Evolutionary conservation across 1,284 basidiomycete genomes (phyloP), one percentile per base, ranked within the genome.

Genomic region (Ganoderma boninense): DNA sequence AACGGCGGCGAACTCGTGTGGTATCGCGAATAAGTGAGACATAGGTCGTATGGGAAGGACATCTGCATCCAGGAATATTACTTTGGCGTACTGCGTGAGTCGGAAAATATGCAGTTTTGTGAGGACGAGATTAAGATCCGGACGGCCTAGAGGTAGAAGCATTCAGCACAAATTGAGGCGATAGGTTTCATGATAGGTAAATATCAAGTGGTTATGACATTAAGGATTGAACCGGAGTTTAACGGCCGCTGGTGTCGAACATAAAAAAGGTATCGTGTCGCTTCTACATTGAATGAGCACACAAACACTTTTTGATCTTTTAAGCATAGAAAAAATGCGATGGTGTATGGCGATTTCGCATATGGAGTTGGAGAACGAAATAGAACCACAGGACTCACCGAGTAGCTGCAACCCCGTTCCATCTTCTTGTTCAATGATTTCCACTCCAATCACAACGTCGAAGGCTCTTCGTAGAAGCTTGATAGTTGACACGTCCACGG

Each of bases 51-150:
- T 87, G 60, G 97, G 96, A 71, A 99, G 92, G 62, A 97, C 92
- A 81, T 99, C 97, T 74, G 97, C 97, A 82, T 99, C 97, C 69
- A 99, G 90, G 82, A 97, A 99, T 77, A 99, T 90, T 76, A 99
- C 84, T 80, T 96, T 97, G 71, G 90, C 85, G 82, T 94, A 99
- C 77, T 94, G 91, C 26, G 88, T 90, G 73, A 99, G 89, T 70
- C 97, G 95, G 82, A 98, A 98, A 74, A 95, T 87, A 82, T 99
- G 97, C 66, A 99, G 85, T 82, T 99, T 99, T 68, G 97, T 98
- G 82, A 99, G 89, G 76, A 97, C 95, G 72, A 93, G 90, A 78
- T 91, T 89, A 69, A 99, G 90, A 84, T 99, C 97, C 32, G 92
- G 95, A 69, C 97, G 96, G 76, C 97, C 97, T 98, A 77, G 43